Evolutionary conservation across 2,329 filamentous ascomycete species (phyloP).

Genomic region (Colletotrichum eremochloae): DNA sequence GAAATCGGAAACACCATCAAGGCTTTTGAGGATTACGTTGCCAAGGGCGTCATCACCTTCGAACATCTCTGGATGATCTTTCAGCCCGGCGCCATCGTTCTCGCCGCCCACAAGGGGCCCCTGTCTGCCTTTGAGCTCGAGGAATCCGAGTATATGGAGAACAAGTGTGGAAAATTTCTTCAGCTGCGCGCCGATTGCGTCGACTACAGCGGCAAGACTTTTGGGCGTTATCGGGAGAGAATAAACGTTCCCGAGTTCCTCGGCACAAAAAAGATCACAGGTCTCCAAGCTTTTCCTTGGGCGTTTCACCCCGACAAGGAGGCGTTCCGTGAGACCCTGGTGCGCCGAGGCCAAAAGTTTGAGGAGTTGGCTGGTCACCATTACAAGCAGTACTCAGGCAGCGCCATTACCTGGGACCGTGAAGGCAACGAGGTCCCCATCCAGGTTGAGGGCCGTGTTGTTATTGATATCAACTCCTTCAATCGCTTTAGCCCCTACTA

Average conservation of each 20-base stretch:
- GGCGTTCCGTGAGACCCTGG: conserved; percentile 51
- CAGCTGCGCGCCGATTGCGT: conserved; percentile 57
- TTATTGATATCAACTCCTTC: conserved; percentile 56
- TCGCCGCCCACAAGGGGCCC: conserved; percentile 55
- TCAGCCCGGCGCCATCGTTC: conserved; percentile 59
- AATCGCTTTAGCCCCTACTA: conserved; percentile 52
- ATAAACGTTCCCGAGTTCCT: conserved; percentile 57
- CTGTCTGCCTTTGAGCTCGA: conserved; percentile 56
- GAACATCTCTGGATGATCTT: conserved; percentile 68
- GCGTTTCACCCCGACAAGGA: conserved; percentile 58
- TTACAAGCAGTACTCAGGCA: conserved; percentile 61
- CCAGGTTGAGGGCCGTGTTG: conserved; percentile 52
- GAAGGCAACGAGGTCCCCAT: conserved; percentile 48
- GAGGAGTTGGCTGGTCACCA: conserved; percentile 61
- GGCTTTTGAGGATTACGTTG: conserved; percentile 63
- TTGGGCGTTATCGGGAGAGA: conserved; percentile 55
- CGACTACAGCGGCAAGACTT: conserved; percentile 62
- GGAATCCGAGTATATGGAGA: conserved; percentile 54
- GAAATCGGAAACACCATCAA: conserved; percentile 66
- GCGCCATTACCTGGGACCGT: conserved; percentile 53
- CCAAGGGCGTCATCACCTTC: conserved; percentile 67
- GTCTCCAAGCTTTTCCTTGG: conserved; percentile 60
- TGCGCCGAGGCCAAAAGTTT: conserved; percentile 59
- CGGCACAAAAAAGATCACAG: conserved; percentile 59
- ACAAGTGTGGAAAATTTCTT: conserved; percentile 55